phyloP scores from a whole-genome alignment of 1,284 basidiomycete species.

The Malassezia restricta region DNA sequence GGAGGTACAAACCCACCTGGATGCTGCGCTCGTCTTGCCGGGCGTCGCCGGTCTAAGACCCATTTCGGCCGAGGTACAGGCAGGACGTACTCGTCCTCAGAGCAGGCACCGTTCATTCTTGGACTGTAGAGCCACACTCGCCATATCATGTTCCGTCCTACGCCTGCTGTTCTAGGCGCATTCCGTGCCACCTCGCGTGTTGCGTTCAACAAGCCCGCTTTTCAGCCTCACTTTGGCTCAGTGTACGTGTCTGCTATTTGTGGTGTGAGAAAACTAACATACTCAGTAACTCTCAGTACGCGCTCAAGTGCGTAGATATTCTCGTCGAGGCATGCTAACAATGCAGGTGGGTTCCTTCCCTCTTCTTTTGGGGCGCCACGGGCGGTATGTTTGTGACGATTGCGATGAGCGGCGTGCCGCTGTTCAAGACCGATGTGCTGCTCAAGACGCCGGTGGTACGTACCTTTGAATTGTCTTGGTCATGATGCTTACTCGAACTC shows the following conservation, averaged over 20 bases:
- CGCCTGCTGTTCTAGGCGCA: conserved; percentile 3
- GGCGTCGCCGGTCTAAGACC: too few relatives aligned
- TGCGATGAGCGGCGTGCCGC: conserved; percentile 12
- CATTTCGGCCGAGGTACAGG: too few relatives aligned
- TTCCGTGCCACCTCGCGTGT: conserved; percentile 12
- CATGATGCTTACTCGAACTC: too few relatives aligned
- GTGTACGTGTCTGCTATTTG: conserved; percentile 6
- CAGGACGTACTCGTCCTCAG: too few relatives aligned
- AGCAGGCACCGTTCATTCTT: too few relatives aligned
- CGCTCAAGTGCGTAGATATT: conserved; percentile 6
- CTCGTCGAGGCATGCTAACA: conserved; percentile 1
- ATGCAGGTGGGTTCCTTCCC: conserved; percentile 14
- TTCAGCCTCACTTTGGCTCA: conserved; percentile 12
- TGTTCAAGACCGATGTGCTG: conserved; percentile 14
- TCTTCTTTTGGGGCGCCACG: conserved; percentile 11
- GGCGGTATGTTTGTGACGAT: conserved; percentile 9
- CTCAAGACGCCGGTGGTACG: conserved; percentile 13
- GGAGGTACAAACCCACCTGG: neutral
- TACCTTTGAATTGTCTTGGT: neutral
- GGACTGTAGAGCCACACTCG: too few relatives aligned
- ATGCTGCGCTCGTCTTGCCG: neutral
- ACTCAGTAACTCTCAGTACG: conserved; percentile 6
- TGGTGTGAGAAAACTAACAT: too few relatives aligned
- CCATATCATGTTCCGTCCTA: conserved; percentile 15
- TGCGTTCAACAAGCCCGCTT: neutral